Percentiles rank a stretch among this genome's conserved stretches.
Conservation (phyloP, 306 rosid species). For the Ochetophila trinervis region DNA sequence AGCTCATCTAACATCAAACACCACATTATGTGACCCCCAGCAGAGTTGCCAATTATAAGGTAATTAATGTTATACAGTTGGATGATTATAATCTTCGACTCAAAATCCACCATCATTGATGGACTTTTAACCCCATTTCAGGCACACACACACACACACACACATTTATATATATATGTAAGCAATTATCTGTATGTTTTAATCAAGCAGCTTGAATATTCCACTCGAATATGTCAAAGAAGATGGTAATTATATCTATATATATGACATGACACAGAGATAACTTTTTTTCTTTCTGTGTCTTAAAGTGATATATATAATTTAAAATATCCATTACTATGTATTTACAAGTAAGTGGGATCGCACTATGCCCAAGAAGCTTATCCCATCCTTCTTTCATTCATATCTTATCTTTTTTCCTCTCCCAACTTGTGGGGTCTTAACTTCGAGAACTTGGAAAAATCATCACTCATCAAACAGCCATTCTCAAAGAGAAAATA, state of each 20-base stretch:
- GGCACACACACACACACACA: background rate
- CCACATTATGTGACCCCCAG: conserved; percentile 9
- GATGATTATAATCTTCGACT: conserved; percentile 16
- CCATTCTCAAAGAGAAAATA: conserved; percentile 17
- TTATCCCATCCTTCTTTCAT: conserved; percentile 49
- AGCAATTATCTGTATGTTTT: background rate
- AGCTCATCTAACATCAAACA: conserved; percentile 4
- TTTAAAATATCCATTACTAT: conserved; percentile 32
- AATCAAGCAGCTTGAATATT: background rate
- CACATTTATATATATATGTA: background rate
- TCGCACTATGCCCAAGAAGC: conserved; percentile 70
- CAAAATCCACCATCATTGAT: conserved; percentile 2
- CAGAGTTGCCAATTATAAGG: background rate
- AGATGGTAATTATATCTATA: background rate
- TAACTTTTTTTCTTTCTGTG: background rate
- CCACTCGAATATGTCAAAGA: background rate
- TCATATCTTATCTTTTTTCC: conserved; percentile 61
- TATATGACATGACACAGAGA: too few species aligned
- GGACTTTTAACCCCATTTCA: background rate
- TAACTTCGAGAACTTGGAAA: conserved; percentile 42
- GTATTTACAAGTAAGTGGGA: conserved; percentile 41
- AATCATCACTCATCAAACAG: conserved; percentile 35
- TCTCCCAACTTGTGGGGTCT: conserved; percentile 63
- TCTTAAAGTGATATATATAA: background rate
- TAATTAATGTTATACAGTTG: background rate